Percentiles rank a stretch among this genome's conserved stretches.
Conservation (phyloP, 2,329 filamentous ascomycete species). For the Fusarium liriodendri region DNA sequence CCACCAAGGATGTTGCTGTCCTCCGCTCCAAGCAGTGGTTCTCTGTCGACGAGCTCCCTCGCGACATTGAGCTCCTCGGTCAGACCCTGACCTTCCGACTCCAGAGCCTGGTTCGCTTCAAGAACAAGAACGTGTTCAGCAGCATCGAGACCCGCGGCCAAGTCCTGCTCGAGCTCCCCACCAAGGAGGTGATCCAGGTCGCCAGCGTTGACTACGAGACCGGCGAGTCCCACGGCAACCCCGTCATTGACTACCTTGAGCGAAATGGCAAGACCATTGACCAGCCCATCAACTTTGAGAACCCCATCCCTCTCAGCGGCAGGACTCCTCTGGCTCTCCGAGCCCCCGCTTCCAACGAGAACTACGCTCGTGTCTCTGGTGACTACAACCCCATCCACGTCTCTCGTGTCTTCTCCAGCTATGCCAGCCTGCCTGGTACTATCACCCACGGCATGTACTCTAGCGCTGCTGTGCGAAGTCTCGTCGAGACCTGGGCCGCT, state of each 20-base stretch:
- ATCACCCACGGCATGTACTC: slow-evolving; percentile 99
- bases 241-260: slow-evolving; percentile 94
- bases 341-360: slow-evolving; percentile 96
- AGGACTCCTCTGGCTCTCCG: slow-evolving; percentile 89
- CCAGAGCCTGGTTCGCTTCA: slow-evolving; percentile 90
- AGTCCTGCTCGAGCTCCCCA: slow-evolving; percentile 92
- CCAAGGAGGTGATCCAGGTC: slow-evolving; percentile 97
- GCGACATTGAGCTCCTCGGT: slow-evolving; percentile 86
- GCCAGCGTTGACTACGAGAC: slow-evolving; percentile 97
- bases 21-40: slow-evolving; percentile 99
- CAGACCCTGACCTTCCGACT: slow-evolving; percentile 97
- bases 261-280: slow-evolving; percentile 93
- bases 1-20: slow-evolving; percentile 91
- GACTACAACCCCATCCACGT: slow-evolving; percentile 99
- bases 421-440: slow-evolving; percentile 94
- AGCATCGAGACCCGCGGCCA: slow-evolving; percentile 92
- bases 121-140: slow-evolving; percentile 93
- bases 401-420: slow-evolving; percentile 94
- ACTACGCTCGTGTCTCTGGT: slow-evolving; percentile 95
- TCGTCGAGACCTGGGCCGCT: slow-evolving; percentile 98
- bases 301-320: slow-evolving; percentile 93
- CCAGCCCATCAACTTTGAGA: slow-evolving; percentile 97
- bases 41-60: slow-evolving; percentile 75
- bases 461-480: slow-evolving; percentile 92
- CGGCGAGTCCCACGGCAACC: slow-evolving; percentile 92